Base-by-base conservation (phyloP, 257 asterid genomes). In the Solanum verrucosum region DNA sequence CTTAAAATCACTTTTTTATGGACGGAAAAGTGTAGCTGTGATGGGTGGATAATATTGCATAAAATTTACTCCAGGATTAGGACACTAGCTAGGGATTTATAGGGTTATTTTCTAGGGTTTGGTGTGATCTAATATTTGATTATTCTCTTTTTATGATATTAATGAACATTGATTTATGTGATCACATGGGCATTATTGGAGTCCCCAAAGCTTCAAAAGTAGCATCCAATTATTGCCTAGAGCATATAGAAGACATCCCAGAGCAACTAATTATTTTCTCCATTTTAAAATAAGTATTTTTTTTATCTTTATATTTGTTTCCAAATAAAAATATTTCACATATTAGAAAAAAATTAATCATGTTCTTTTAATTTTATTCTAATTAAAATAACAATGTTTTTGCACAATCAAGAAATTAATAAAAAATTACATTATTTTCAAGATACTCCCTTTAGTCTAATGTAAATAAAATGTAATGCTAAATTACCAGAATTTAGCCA, bases 91-190 rank as follows among this genome's bases (percentile, higher is more conserved):
- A 82, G 79, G 88, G 79, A 82, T 35, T 52, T 84, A 40, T 38
- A 59, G 20, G 25, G 65, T 86, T 37, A 86, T 81, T 81, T 6
- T 84, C 85, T 91, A 68, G 92, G 93, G 89, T 40, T 86, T 34
- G 29, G 88, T 25, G 42, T 63, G 56, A 63, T 84, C 40, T 34
- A 35, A 13, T 33, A 49, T 20, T 40, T 78, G n/a, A 42, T 81
- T 78, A 81, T 81, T 46, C 65, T 4, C 11, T 16, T 60, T 44
- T 79, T 79, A 20, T 79, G 67, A 25, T 79, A 79, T 46, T 87
- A 38, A 44, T 20, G 85, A 60, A 2, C 67, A 65, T 87, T 65
- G 89, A 10, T 33, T 87, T 67, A 35, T 44, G 89, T 67, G 87
- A 67, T 87, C 89, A 87, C 87, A 67, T 87, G 89, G 44, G 89